Evolutionary conservation across 2,329 filamentous ascomycete genomes (phyloP).

Genomic region (Botryotinia convoluta): DNA sequence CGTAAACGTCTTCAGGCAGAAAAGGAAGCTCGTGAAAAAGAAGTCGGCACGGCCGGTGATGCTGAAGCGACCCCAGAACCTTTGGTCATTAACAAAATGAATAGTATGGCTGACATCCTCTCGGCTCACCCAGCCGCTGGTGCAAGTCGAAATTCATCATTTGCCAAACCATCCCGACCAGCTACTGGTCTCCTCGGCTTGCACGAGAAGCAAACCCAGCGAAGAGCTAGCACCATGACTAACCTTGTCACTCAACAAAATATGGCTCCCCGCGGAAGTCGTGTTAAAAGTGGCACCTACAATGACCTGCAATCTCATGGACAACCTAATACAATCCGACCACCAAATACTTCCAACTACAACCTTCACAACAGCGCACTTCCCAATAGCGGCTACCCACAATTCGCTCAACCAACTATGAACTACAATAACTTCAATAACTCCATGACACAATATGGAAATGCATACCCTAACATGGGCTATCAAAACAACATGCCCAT

Average conservation of each 20-base stretch:
- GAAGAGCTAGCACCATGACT: constrained; percentile 32
- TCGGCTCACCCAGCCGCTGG: constrained; percentile 49
- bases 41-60: constrained; percentile 42
- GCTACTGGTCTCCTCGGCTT: constrained; percentile 34
- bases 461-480: constrained; percentile 29
- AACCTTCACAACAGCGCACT: constrained; percentile 20
- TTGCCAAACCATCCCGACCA: constrained; percentile 27
- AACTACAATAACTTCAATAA: constrained; percentile 24
- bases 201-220: constrained; percentile 33
- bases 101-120: constrained; percentile 46
- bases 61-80: constrained; percentile 19
- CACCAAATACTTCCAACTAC: constrained; percentile 21
- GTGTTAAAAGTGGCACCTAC: constrained; percentile 28
- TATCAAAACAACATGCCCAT: constrained; percentile 20
- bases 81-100: constrained; percentile 39
- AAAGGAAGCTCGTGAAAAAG: constrained; percentile 59
- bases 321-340: constrained; percentile 25
- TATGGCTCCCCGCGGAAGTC: constrained; percentile 20
- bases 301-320: constrained; percentile 26
- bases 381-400: constrained; percentile 18
- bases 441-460: constrained; percentile 30
- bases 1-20: constrained; percentile 70
- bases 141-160: constrained; percentile 22
- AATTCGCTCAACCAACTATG: constrained; percentile 32
- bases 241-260: constrained; percentile 28